Evolutionary conservation across 768 basidiomycete genomes (phyloP), one percentile per base, ranked within the genome.

Genomic region (Leccinum boreale): DNA sequence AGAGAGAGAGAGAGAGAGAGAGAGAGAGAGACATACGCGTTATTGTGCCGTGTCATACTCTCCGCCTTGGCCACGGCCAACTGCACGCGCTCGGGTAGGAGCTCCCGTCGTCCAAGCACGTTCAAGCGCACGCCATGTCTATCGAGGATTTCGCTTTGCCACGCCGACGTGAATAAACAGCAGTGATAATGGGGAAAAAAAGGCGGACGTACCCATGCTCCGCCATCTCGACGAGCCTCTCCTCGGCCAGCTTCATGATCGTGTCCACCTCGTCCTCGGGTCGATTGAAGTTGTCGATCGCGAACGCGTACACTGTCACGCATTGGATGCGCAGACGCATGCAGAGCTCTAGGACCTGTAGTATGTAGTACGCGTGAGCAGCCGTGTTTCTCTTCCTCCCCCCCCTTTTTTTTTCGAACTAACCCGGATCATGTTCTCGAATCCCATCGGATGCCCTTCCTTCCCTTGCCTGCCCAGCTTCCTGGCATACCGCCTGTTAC

Each of bases 291-390:
- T 98, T 99, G 65, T 98, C 96, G 59, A 98, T 94, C 1, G 94
- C 84, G 73, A 99, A 99, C n/a, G 94, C 93, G 65, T 96, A 99
- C n/a, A 89, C 91, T 2, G 92, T 87, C 24, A 98, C 94, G 58
- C 89, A 93, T 58, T 77, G 80, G 50, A 99, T 80, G 12, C 85
- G 76, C n/a, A 99, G 80, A 1, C 81, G 77, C 21, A 96, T 75
- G 65, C 95, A 95, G 28, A 94, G 79, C 70, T 94, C 92, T 17
- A 98, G 76, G 55, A 92, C 80, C 95, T 98, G 61, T 45, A n/a
- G 46, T 9, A 33, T 10, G 2, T 17, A 24, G 28, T 19, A 12
- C 21, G 56, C 24, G 28, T 58, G 23, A 50, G 51, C 31, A 11
- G 1, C 2, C 15, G 10, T 7, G 14, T 4, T 17, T 21, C 19